Evolutionary conservation across 2,329 filamentous ascomycete species (phyloP), one percentile per base, ranked within the genome.

Genomic region (Helotiales sp.): DNA sequence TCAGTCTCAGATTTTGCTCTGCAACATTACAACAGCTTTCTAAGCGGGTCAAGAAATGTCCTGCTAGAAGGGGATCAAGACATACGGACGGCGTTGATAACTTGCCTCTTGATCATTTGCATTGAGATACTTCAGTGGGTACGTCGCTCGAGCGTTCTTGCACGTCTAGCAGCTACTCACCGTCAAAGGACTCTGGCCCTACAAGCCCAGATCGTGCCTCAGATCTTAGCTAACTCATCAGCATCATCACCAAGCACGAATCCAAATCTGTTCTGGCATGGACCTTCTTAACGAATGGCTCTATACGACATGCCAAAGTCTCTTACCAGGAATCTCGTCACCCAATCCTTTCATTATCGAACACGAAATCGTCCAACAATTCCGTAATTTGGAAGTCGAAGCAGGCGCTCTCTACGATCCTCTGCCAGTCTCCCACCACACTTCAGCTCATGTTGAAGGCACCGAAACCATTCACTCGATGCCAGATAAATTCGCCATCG

Each of bases 41-140:
- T 55, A 10, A 7, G 38, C 5, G 46, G 53, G 2, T 55, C 53
- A 2, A 47, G 53, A 24, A 44, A 54, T 17, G 53, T 25, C 6
- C 33, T 50, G 9, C 9, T 49, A 2, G 48, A 13, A 15, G 24
- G 44, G 5, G n/a, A 27, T 19, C 47, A 52, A 30, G 40, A 30
- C 19, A 31, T 22, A 52, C 47, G 54, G 34, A 31, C 52, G 5
- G 33, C 54, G 13, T 46, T 57, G 24, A 57, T 57, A 4, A 42
- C 44, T 19, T 52, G 48, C 25, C 46, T 54, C 2, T 38, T 58
- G 9, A 54, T 54, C 19, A 58, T 54, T 10, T 58, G 51, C n/a
- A 36, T 54, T 29, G 51, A 58, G 17, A 54, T 29, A 2, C 51
- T 58, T 15, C 51, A 58, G 40, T 54, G 56, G n/a, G n/a, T n/a